phyloP scores from a whole-genome alignment of 2,329 filamentous ascomycete species.

The Trichoderma afroharzianum region DNA sequence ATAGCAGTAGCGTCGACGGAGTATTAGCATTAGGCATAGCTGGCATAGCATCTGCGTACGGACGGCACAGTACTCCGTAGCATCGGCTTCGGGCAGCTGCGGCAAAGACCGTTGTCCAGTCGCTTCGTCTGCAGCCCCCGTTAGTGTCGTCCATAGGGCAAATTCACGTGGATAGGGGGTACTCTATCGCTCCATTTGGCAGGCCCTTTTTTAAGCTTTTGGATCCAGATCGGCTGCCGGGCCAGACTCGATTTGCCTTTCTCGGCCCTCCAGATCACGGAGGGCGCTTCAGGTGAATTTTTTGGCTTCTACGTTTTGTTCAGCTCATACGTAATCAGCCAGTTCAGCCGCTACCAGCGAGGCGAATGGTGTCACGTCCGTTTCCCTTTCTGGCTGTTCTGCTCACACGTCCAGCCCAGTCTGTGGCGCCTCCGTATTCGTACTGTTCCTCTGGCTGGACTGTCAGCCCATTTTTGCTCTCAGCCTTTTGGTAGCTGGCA shows the following conservation, averaged over 20 bases:
- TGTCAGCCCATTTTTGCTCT: not conserved
- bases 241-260: conserved; percentile 7
- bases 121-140: conserved; percentile 4
- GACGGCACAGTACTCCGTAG: not conserved
- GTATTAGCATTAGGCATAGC: no score
- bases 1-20: no score
- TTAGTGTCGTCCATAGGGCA: conserved; percentile 8
- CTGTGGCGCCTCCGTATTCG: not conserved
- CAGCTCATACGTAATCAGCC: conserved; percentile 14
- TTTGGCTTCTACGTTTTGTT: not conserved
- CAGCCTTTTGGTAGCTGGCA: not conserved
- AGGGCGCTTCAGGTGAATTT: not conserved
- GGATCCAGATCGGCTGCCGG: conserved; percentile 15
- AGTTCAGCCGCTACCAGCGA: conserved; percentile 5
- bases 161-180: conserved; percentile 7
- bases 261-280: not conserved
- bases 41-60: not conserved
- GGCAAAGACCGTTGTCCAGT: not conserved
- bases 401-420: conserved; percentile 7
- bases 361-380: not conserved
- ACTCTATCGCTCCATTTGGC: not conserved
- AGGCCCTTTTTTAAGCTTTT: conserved; percentile 13
- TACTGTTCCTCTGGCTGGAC: not conserved
- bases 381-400: not conserved
- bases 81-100: not conserved